Percentiles rank a stretch among this genome's conserved stretches.
phyloP scores from a whole-genome alignment of 148 eudicot species.

The Cornus suecica region DNA sequence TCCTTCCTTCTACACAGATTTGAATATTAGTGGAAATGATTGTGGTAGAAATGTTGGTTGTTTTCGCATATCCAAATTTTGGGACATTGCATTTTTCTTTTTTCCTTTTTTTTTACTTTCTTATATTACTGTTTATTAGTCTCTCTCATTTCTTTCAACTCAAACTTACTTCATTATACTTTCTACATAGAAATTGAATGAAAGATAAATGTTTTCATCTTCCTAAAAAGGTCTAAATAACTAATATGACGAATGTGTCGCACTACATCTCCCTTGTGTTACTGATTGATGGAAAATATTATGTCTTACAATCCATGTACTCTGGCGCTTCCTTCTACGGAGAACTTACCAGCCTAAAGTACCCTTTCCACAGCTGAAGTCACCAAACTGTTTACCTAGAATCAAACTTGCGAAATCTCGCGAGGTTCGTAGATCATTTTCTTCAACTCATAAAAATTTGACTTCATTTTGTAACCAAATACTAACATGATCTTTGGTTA shows the following conservation, averaged over 20 bases:
- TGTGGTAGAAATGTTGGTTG: not conserved
- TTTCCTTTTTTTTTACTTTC: not conserved
- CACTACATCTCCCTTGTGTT: not conserved
- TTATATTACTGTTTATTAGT: not conserved
- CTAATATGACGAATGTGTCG: not conserved
- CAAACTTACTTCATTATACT: not conserved
- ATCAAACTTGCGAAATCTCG: constrained; percentile 75
- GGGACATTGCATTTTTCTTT: not conserved
- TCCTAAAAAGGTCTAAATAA: not conserved
- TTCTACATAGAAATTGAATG: not conserved
- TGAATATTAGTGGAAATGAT: not conserved
- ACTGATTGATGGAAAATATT: not conserved
- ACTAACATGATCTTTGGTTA: not conserved
- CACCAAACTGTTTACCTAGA: constrained; percentile 30
- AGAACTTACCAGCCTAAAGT: constrained; percentile 44
- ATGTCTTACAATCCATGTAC: constrained; percentile 9
- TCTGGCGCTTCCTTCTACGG: constrained; percentile 9
- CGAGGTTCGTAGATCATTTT: constrained; percentile 46
- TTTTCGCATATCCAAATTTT: not conserved
- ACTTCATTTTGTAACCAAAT: not conserved
- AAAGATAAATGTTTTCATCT: not conserved
- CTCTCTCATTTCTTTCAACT: too few species aligned
- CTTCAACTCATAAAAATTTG: not conserved
- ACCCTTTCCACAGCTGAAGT: constrained; percentile 60
- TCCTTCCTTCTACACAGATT: not conserved